phyloP scores from a whole-genome alignment of 2,329 filamentous ascomycete genomes.

The Sclerotinia spermophila region DNA sequence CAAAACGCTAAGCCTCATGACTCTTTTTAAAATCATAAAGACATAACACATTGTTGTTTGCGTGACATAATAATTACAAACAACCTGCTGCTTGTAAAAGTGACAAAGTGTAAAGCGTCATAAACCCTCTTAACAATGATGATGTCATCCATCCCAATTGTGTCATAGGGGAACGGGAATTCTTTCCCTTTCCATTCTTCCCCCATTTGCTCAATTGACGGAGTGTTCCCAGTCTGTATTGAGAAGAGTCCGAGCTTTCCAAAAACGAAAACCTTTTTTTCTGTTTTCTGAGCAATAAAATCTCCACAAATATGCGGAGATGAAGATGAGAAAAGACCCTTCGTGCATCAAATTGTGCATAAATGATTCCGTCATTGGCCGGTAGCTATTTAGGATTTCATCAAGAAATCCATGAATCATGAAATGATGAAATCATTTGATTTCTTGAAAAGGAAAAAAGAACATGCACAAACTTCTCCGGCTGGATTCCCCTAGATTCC shows the following conservation, averaged over 20 bases:
- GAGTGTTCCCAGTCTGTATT: not conserved
- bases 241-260: not conserved
- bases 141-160: too few species aligned
- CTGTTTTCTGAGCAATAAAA: too few species aligned
- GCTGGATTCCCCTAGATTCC: not conserved
- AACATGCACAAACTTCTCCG: not conserved
- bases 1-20: not conserved
- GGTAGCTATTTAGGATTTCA: not conserved
- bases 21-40: not conserved
- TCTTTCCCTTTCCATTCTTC: not conserved
- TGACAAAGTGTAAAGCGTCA: not conserved
- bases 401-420: not conserved
- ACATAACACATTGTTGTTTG: not conserved
- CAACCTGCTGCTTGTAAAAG: not conserved
- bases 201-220: not conserved
- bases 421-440: not conserved
- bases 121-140: not conserved
- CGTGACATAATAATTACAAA: not conserved
- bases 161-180: too few species aligned
- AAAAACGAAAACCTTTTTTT: too few species aligned
- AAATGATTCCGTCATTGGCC: not conserved
- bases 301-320: conserved; percentile 1
- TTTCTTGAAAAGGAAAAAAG: not conserved
- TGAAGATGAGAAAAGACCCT: not conserved
- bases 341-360: not conserved